Conservation (phyloP, 1,284 basidiomycete genomes). For the Cryptococcus sp. region DNA sequence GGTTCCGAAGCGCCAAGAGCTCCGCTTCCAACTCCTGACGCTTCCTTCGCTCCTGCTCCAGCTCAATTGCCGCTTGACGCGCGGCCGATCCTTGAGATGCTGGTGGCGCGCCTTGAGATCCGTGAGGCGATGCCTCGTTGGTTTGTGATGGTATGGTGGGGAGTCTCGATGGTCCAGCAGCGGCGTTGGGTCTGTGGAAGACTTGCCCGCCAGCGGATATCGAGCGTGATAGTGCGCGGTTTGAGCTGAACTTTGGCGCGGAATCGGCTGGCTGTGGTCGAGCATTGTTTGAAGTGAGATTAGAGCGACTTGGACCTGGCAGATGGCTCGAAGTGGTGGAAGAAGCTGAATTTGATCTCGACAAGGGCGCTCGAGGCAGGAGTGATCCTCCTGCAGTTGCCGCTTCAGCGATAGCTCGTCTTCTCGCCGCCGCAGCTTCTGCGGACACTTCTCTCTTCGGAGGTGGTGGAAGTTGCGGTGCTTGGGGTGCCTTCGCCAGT, state of each 20-base stretch:
- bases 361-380: constrained; percentile 10
- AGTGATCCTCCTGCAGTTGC: not conserved
- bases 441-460: constrained; percentile 1
- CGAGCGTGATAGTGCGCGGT: constrained; percentile 33
- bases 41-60: constrained; percentile 34
- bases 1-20: constrained; percentile 15
- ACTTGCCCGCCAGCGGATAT: constrained; percentile 37
- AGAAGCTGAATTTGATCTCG: constrained; percentile 17
- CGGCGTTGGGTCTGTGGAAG: constrained; percentile 13
- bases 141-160: constrained; percentile 39
- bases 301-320: not conserved
- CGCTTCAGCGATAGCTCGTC: constrained; percentile 21
- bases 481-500: constrained; percentile 6
- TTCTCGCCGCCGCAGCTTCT: constrained; percentile 22
- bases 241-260: constrained; percentile 4
- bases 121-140: constrained; percentile 5
- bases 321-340: constrained; percentile 1
- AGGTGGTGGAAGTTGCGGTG: not conserved
- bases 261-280: not conserved
- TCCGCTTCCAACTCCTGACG: constrained; percentile 30
- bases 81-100: constrained; percentile 37
- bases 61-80: constrained; percentile 34
- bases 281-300: not conserved
- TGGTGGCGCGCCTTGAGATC: constrained; percentile 17
- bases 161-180: constrained; percentile 19